These are phyloP conservation scores for Megacollybia marginata DNA, from an alignment of 768 basidiomycete genomes.

Conservation along the genomic window DNA sequence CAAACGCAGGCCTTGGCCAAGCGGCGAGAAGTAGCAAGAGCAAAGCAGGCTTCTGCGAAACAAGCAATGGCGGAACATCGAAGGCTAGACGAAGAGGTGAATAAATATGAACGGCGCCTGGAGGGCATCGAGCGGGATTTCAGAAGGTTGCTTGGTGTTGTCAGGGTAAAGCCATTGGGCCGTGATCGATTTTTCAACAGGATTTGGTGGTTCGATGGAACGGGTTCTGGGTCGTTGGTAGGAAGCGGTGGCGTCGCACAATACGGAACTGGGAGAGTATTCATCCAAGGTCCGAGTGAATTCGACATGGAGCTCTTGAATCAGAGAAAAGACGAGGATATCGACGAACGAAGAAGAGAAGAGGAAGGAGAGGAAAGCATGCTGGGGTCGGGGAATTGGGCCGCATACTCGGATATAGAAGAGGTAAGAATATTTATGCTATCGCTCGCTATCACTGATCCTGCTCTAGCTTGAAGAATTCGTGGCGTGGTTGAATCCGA, in stretches of 20 bases:
- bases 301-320: slow-evolving; percentile 70
- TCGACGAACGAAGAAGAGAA: slow-evolving; percentile 53
- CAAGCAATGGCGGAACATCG: slow-evolving; percentile 79
- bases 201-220: slow-evolving; percentile 98
- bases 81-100: slow-evolving; percentile 82
- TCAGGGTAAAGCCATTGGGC: slow-evolving; percentile 85
- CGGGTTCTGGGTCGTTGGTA: slow-evolving; percentile 77
- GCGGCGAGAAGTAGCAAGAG: slow-evolving; percentile 72
- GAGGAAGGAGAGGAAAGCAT: slow-evolving; percentile 79
- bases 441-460: slow-evolving; percentile 8
- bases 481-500: slow-evolving; percentile 84
- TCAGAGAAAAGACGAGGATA: slow-evolving; percentile 43
- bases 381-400: slow-evolving; percentile 80
- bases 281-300: slow-evolving; percentile 87
- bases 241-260: slow-evolving; percentile 72
- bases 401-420: slow-evolving; percentile 78
- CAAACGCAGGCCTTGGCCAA: slow-evolving; percentile 61
- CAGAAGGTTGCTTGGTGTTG: slow-evolving; percentile 76
- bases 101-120: slow-evolving; percentile 71
- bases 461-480: slow-evolving; percentile 67
- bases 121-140: slow-evolving; percentile 93
- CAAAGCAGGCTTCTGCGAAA: slow-evolving; percentile 73
- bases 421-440: slow-evolving; percentile 48
- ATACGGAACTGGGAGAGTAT: slow-evolving; percentile 86
- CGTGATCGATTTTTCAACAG: slow-evolving; percentile 91